Conservation (phyloP, 352 stramenopile species). For the Pythium rishiriense region DNA sequence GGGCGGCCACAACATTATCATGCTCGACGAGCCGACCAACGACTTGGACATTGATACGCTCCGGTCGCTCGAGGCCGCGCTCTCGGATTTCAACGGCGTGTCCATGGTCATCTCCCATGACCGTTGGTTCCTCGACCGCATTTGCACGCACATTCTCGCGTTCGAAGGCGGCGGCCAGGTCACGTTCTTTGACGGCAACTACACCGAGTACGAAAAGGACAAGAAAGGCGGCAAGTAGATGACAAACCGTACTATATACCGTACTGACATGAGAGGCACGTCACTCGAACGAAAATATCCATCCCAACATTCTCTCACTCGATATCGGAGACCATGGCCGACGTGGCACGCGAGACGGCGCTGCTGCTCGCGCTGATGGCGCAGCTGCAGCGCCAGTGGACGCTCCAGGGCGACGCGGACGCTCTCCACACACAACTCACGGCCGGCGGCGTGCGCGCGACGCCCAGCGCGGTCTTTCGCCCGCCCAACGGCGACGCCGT, state of each 20-base stretch:
- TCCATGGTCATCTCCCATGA: constrained; percentile 96
- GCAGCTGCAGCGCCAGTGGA: constrained; percentile 17
- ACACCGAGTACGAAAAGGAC: constrained; percentile 84
- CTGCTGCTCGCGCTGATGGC: constrained; percentile 19
- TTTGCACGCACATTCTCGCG: constrained; percentile 86
- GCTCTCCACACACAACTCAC: constrained; percentile 6
- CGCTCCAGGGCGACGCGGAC: background rate
- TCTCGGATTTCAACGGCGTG: constrained; percentile 89
- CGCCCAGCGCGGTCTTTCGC: constrained; percentile 13
- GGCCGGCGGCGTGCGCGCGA: constrained; percentile 19
- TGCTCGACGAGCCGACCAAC: constrained; percentile 89
- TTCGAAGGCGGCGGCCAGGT: constrained; percentile 77
- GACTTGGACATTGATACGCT: constrained; percentile 86
- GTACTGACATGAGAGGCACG: background rate
- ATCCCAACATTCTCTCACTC: background rate
- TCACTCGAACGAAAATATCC: background rate
- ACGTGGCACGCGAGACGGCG: constrained; percentile 18
- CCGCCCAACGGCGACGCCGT: background rate
- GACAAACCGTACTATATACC: background rate
- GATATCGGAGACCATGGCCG: background rate
- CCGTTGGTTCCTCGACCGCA: constrained; percentile 95
- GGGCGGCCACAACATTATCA: constrained; percentile 83
- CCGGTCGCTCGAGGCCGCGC: constrained; percentile 85
- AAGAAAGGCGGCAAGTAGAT: constrained; percentile 39
- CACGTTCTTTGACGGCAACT: constrained; percentile 86